Conservation (phyloP, 345 rosid genomes). For the Cardamine resedifolia region DNA sequence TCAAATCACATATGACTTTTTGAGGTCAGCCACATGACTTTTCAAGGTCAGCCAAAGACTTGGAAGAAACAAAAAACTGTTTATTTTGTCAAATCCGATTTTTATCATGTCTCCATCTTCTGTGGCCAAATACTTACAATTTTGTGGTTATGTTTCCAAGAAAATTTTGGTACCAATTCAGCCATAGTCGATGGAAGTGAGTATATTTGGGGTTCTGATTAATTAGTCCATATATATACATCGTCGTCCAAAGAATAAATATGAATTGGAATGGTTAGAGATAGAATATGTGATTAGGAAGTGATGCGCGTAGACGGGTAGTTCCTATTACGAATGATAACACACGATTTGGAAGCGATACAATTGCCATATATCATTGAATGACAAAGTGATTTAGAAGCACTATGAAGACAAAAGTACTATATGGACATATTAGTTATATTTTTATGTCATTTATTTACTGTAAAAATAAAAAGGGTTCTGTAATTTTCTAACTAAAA, state of each 20-base stretch:
- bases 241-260: neutral
- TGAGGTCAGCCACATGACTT: constrained; percentile 18
- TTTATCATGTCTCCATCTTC: constrained; percentile 1
- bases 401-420: neutral
- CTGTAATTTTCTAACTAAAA: neutral
- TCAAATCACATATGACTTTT: constrained; percentile 18
- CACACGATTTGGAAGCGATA: neutral
- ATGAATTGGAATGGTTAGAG: neutral
- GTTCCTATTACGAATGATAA: neutral
- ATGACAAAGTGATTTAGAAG: neutral
- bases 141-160: neutral
- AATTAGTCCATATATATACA: neutral
- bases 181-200: neutral
- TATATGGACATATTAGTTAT: neutral
- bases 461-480: neutral
- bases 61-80: neutral
- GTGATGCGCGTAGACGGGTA: neutral
- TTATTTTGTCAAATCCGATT: neutral
- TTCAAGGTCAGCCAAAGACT: constrained; percentile 6
- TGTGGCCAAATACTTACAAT: neutral
- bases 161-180: neutral
- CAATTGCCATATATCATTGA: neutral
- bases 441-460: too few relatives aligned
- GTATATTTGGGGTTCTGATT: neutral
- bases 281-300: too few relatives aligned